phyloP scores from a whole-genome alignment of 2,329 filamentous ascomycete genomes.

The Cercospora sojina region DNA sequence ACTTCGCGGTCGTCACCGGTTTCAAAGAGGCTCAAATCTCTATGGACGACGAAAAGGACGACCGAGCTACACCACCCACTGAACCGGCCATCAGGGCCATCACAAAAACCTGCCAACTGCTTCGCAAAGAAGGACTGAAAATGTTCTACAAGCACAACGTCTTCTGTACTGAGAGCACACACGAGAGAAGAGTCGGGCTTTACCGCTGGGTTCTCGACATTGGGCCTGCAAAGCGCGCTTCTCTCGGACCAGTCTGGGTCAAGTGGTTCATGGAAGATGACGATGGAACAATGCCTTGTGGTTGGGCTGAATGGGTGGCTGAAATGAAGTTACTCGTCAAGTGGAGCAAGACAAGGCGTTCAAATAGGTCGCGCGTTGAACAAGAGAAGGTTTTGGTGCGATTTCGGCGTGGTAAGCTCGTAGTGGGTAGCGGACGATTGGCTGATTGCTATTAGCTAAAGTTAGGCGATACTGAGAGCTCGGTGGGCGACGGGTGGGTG shows the following conservation, averaged over 20 bases:
- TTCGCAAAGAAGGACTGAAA: slow-evolving; percentile 12
- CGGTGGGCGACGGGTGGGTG: background rate
- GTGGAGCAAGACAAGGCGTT: background rate
- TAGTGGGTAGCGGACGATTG: background rate
- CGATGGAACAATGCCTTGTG: no score
- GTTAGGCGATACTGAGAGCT: background rate
- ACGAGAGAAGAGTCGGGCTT: background rate
- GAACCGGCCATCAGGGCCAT: slow-evolving; percentile 12
- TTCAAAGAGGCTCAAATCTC: no score
- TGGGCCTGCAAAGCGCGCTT: background rate
- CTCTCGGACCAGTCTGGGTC: background rate
- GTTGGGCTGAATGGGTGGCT: background rate
- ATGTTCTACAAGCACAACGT: slow-evolving; percentile 3
- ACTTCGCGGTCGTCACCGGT: background rate
- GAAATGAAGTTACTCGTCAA: background rate
- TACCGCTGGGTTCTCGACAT: background rate
- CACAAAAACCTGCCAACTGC: slow-evolving; percentile 10
- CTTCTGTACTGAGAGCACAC: background rate
- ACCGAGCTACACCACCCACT: no score
- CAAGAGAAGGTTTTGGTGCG: background rate
- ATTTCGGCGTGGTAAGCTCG: background rate
- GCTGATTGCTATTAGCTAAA: background rate
- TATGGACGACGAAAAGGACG: no score
- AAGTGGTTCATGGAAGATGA: no score
- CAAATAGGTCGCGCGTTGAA: background rate